Evolutionary conservation across 1,139 yeast species (phyloP), one percentile per base, ranked within the genome.

Genomic region (Kodamaea arcana): DNA sequence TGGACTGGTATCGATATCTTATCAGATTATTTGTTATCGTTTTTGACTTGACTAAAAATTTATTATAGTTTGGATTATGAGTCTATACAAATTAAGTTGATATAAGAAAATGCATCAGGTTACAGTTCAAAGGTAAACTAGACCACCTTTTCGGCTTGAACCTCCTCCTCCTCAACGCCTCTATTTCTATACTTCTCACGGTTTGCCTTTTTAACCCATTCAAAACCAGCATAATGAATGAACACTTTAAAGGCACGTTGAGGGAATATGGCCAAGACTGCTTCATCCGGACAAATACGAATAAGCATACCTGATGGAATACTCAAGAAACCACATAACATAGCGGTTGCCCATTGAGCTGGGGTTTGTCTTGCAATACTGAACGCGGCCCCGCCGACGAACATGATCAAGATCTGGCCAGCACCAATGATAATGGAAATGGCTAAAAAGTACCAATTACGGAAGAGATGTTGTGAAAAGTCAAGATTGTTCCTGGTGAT

Each of bases 351-450:
- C 98, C 98, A 94, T 83, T 80, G 80, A 2, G 77, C 78, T 4
- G 84, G 83, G 1, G 94, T 80, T 59, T 85, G 94, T 44, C 82
- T 72, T 3, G 76, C 78, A 46, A 90, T 72, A 14, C 88, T 78
- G 59, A 94, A 94, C 0, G 98, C 96, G 31, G 94, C 86, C 39
- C 98, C 98, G 35, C 99, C 99, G 44, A 87, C 92, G 62, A 80
- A 85, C 97, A 94, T 90, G 50, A 94, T 90, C 40, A 92, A 60
- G 6, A 90, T 67, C 62, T 94, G 98, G 56, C 80, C 77, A 10
- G 83, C 90, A 27, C 81, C 90, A 58, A 94, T 90, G 33, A 92
- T 69, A 3, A 60, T 46, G 11, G 85, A 78, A 49, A 92, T 88
- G 5, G 57, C 65, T 35, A 90, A 61, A 58, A 92, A 92, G 60